Evolutionary conservation across 2,329 filamentous ascomycete species (phyloP), one percentile per base, ranked within the genome.

Genomic region (Epichloe coenophiala): DNA sequence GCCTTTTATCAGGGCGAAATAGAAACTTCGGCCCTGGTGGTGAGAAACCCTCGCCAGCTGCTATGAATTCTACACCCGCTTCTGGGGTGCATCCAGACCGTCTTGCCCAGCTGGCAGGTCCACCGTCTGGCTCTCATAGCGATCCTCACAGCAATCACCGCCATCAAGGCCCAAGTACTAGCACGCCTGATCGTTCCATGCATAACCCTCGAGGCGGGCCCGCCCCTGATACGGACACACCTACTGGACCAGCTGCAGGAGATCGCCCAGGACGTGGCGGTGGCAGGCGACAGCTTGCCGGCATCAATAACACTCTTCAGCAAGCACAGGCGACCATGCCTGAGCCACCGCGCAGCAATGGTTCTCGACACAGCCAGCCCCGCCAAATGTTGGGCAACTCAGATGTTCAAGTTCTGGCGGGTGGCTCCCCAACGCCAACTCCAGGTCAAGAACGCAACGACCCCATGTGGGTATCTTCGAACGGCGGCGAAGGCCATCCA

Each of bases 301-400:
- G 76, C 44, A 82, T 84, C 53, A 80, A 81, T 56, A 79, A 66
- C 54, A 77, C 73, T 47, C 68, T 81, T 4, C 73, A 76, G 55
- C 73, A 77, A 61, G 71, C 71, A 1, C 74, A 73, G 59, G 60
- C 58, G 61, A 75, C 57, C 56, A 69, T 59, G 67, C 68, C 61
- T 1, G 66, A 68, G 1, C 47, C 55, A 37, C 63, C 60, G 23
- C 67, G 66, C 27, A 66, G 64, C 33, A 68, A 65, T 43, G 66
- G 67, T 12, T 47, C 55, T 33, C 58, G 66, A 51, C 61, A 47
- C 27, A 41, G 62, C 55, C 65, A 67, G 58, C 54, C 67, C 31
- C 63, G 71, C 13, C 67, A 66, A 48, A 71, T 69, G 51, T 59
- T 80, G 37, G 73, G 68, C 17, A 72, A 71, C 17, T 79, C 76